Conservation (phyloP, 2,329 filamentous ascomycete genomes). For the Microcera coccophila region DNA sequence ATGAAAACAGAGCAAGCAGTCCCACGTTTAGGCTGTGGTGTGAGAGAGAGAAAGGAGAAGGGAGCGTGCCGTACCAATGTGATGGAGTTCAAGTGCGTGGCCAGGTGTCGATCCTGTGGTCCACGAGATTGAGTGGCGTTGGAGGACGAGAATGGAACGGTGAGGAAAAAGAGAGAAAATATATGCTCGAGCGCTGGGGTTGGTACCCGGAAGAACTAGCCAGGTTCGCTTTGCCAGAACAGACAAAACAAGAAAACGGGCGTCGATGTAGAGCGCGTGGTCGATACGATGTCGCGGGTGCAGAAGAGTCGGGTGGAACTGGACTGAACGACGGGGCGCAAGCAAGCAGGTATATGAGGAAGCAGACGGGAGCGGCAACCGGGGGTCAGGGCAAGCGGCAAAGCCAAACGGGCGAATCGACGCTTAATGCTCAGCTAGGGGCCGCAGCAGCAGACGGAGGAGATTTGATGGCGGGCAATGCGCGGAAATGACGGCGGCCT, state of each 20-base stretch:
- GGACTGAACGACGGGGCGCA: constrained; percentile 21
- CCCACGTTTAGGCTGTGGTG: no score
- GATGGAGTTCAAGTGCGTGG: constrained; percentile 15
- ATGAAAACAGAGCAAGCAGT: constrained; percentile 6
- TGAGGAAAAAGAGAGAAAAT: constrained; percentile 7
- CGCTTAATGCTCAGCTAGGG: neutral
- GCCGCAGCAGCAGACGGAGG: neutral
- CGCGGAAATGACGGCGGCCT: constrained; percentile 16
- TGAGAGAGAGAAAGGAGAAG: constrained; percentile 15
- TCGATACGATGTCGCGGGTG: constrained; percentile 12
- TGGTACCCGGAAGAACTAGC: neutral
- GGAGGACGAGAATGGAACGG: constrained; percentile 12
- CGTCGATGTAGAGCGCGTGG: constrained; percentile 8
- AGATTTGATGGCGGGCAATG: constrained; percentile 1
- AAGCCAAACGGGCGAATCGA: constrained; percentile 4
- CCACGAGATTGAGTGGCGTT: constrained; percentile 10
- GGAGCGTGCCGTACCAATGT: constrained; percentile 23
- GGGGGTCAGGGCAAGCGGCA: constrained; percentile 4
- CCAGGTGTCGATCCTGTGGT: constrained; percentile 14
- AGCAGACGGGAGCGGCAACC: constrained; percentile 9
- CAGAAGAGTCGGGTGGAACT: constrained; percentile 24
- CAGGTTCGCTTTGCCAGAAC: neutral
- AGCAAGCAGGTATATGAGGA: constrained; percentile 27
- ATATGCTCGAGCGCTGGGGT: neutral
- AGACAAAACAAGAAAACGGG: constrained; percentile 6